Percentiles rank a stretch among this genome's conserved stretches.
phyloP scores from a whole-genome alignment of 768 basidiomycete genomes.

The Hericium rajendrae region DNA sequence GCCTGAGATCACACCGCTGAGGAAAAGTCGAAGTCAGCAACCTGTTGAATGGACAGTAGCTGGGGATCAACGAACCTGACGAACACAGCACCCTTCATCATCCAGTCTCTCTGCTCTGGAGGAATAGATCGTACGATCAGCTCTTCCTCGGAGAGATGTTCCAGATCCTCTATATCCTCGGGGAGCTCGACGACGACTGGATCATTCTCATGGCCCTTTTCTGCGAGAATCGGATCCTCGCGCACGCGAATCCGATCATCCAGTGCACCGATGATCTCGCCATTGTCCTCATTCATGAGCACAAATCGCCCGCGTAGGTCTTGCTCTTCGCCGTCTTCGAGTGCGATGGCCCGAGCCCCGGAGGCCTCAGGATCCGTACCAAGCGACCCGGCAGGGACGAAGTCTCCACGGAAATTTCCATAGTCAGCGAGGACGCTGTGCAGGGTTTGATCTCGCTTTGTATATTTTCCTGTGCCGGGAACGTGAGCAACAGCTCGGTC shows the following conservation, averaged over 20 bases:
- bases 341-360: background rate
- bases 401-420: constrained; percentile 3
- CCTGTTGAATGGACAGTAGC: background rate
- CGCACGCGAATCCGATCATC: constrained; percentile 6
- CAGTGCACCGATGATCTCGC: constrained; percentile 11
- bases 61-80: constrained; percentile 2
- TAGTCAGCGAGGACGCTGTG: constrained; percentile 12
- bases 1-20: constrained; percentile 13
- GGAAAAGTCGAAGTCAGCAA: background rate
- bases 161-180: constrained; percentile 3
- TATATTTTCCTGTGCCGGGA: constrained; percentile 1
- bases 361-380: background rate
- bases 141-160: constrained; percentile 4
- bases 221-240: constrained; percentile 10
- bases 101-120: constrained; percentile 13
- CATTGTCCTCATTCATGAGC: constrained; percentile 11
- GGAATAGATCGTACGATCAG: constrained; percentile 14
- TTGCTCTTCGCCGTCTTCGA: background rate
- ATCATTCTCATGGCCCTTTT: constrained; percentile 7
- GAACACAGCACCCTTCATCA: constrained; percentile 11
- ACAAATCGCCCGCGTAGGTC: constrained; percentile 15
- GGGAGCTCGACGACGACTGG: constrained; percentile 13
- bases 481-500: constrained; percentile 4
- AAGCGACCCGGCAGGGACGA: background rate
- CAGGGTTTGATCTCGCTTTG: constrained; percentile 7